Evolutionary conservation across 768 basidiomycete species (phyloP).

Genomic region (Suillus luteus): DNA sequence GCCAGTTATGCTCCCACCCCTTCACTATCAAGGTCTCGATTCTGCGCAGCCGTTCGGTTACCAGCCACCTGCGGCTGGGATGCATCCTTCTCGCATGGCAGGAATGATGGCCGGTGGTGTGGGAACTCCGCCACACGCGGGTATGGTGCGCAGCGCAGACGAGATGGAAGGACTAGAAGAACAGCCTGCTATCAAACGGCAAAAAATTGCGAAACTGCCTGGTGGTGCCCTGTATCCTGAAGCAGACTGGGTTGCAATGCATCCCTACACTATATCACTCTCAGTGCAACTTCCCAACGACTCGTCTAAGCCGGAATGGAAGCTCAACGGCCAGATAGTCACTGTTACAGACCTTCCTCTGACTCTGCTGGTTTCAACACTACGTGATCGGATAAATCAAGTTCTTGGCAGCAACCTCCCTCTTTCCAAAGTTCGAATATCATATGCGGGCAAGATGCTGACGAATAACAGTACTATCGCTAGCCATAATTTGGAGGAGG

Average conservation of each 20-base stretch:
- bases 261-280: conserved; percentile 89
- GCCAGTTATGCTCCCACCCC: conserved; percentile 81
- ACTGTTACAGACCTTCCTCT: conserved; percentile 83
- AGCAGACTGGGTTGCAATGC: conserved; percentile 87
- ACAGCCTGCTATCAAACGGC: conserved; percentile 83
- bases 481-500: conserved; percentile 87
- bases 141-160: conserved; percentile 78
- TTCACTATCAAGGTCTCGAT: conserved; percentile 82
- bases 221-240: conserved; percentile 85
- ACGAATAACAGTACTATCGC: conserved; percentile 87
- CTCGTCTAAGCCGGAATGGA: conserved; percentile 88
- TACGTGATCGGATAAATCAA: conserved; percentile 86
- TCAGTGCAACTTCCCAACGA: conserved; percentile 82
- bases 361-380: conserved; percentile 80
- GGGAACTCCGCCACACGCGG: conserved; percentile 51
- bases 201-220: conserved; percentile 82
- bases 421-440: conserved; percentile 78
- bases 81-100: conserved; percentile 70
- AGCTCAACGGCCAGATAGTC: conserved; percentile 79
- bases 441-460: conserved; percentile 81
- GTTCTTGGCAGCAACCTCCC: conserved; percentile 78
- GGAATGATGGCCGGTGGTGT: conserved; percentile 54
- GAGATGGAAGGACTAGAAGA: conserved; percentile 77
- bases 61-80: conserved; percentile 66
- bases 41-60: conserved; percentile 79